Base-by-base conservation (phyloP, 2,329 filamentous ascomycete genomes). In the Elsinoe arachidis region DNA sequence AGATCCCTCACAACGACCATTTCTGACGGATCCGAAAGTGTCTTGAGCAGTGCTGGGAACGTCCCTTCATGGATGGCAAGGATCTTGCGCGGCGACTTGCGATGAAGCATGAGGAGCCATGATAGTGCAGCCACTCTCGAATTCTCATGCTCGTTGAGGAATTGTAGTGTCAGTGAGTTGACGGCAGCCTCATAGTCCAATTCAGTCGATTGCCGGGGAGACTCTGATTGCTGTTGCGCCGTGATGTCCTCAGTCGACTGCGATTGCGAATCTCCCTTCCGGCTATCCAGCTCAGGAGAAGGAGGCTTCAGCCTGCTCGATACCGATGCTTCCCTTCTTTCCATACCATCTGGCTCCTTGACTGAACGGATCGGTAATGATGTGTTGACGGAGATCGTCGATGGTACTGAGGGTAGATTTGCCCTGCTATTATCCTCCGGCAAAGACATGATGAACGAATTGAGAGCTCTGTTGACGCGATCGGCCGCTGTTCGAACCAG, bases 61-160 rank as follows among this genome's bases (percentile, higher is more conserved):
- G 92, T 97, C 51, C 92, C 93, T 67, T 97, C 93, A 63, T 97
- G 96, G 68, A 96, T 96, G 7, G 92, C 91, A 38, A 97, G 80
- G 12, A 78, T 77, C 70, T 96, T 96, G 55, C 87, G 82, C 0
- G 93, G 93, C 2, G 93, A 92, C 75, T 96, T 97, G 62, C 89
- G 84, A 70, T 99, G 93, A 39, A 99, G 79, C 92, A 97, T 97
- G 59, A 97, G 93, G 58, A 99, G 80, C 93, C 93, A 99, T 5
- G 88, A 92, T 60, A 99, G 77, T 14, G 93, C 91, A 37, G 91
- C 92, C 26, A 97, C 91, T 60, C 93, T 84, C 1, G 93, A 99
- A 26, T 89, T 90, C 74, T 99, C 95, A 67, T 97, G 90, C 65
- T 99, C 92, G 67, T 99, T 96, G 55, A 99, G 76, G 66, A 99